Conservation (phyloP, 2,329 filamentous ascomycete genomes). For the Colletotrichum paranaense region DNA sequence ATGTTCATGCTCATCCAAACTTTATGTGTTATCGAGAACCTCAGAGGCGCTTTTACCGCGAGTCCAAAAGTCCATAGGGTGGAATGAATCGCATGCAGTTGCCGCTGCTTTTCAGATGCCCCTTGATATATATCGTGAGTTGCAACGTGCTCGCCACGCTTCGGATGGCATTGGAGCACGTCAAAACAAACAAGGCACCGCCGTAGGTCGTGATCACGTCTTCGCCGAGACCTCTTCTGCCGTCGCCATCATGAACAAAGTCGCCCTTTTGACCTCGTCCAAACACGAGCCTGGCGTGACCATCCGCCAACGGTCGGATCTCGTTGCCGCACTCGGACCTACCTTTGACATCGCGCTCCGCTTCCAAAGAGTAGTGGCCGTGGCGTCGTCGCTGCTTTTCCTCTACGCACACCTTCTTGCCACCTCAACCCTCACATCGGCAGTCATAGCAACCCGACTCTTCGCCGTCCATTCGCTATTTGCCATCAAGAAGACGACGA, state of each 20-base stretch:
- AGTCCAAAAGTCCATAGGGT: not conserved
- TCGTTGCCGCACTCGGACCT: constrained; percentile 48
- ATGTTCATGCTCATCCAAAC: not conserved
- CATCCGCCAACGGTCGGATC: constrained; percentile 44
- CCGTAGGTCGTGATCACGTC: constrained; percentile 23
- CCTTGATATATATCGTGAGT: constrained; percentile 26
- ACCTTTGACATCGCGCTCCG: constrained; percentile 47
- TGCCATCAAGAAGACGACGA: constrained; percentile 40
- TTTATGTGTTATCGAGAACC: not conserved
- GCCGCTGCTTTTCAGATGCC: constrained; percentile 19
- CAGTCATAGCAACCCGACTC: constrained; percentile 43
- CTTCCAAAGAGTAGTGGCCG: constrained; percentile 48
- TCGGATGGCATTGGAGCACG: not conserved
- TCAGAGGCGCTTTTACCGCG: constrained; percentile 17
- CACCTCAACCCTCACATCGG: constrained; percentile 42
- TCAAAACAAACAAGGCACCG: constrained; percentile 1
- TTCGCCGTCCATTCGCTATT: constrained; percentile 43
- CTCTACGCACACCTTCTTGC: constrained; percentile 46
- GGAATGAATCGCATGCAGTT: constrained; percentile 8
- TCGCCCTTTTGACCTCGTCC: constrained; percentile 51
- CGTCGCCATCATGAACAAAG: constrained; percentile 48
- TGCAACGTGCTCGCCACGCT: not conserved
- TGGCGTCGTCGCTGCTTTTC: constrained; percentile 45
- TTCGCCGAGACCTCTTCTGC: constrained; percentile 31
- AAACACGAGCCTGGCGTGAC: constrained; percentile 46